Evolutionary conservation across 192 early-diverging fungal genomes (phyloP), one percentile per base, ranked within the genome.

Genomic region (Podila clonocystis): DNA sequence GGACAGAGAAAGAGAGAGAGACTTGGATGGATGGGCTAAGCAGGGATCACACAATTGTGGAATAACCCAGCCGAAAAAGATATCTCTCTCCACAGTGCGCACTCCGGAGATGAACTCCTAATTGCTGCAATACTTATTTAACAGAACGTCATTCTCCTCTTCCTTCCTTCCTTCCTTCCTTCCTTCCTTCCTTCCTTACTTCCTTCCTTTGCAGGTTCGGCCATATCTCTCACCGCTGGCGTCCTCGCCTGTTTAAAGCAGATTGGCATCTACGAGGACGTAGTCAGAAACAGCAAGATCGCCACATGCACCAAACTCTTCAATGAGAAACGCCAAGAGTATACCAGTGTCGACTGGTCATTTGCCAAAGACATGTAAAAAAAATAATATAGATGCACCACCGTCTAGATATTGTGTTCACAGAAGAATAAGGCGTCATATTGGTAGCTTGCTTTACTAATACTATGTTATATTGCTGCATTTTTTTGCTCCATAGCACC

Each of bases 361-460:
- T 55, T 55, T 55, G 52, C 52, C n/a, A 55, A 55, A 55, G 52
- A 55, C 52, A 24, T 55, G 52, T 55, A 55, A 22, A 9, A 19
- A n/a, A 20, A 22, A 52, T 7, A 55, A 2, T 15, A 45, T 9
- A 15, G 13, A 45, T 45, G 41, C 41, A 12, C 15, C 41, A 17
- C 4, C 34, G 7, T 36, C 34, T 15, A 45, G 41, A 45, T 15
- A 45, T 45, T 45, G 41, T 45, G 0, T 17, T 45, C 41, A 17
- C 13, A 17, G 15, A 45, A 45, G 15, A 45, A 45, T 15, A 45
- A 45, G 41, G 13, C 41, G 1, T 45, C 41, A 45, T 17, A 12
- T 45, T 17, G 41, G 12, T 3, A 4, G 2, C 12, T 36, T 36
- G 34, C 34, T 36, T 9, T 36, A 36, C 41, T 45, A 15, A 45